Evolutionary conservation across 1,139 yeast species (phyloP), one percentile per base, ranked within the genome.

Genomic region (Hansenula lynferdii): DNA sequence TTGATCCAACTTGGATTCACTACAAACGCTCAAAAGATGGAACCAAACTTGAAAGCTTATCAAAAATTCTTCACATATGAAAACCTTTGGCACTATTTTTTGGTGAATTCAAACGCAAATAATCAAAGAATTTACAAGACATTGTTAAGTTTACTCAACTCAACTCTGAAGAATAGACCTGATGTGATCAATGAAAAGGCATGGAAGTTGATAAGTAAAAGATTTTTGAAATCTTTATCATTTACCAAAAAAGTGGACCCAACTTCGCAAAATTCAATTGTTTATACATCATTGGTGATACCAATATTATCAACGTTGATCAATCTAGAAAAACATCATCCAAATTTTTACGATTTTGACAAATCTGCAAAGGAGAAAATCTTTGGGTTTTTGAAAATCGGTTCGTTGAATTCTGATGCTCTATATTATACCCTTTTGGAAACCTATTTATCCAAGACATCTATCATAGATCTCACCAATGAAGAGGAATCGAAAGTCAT

Each of bases 341-440:
- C 62, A 41, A 69, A 69, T 10, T 64, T 81, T 37, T 80, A 86
- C 82, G 61, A 67, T 11, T 62, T 66, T 25, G 80, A 74, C 35
- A 69, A 53, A 64, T 71, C 52, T 38, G 58, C 64, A 48, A 71
- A 60, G 41, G 72, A 54, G 2, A 70, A 71, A 41, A 53, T 81
- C 9, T 32, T 66, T 1, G 69, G 61, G 0, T 70, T 78, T 43
- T 52, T 82, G 23, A 61, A 62, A 14, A 43, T 77, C n/a, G 84
- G 87, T 0, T 69, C 74, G 5, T 67, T 80, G 38, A 68, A 67
- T 40, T 77, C 81, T 47, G 64, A 65, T 31, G 70, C 80, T 0
- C 47, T 61, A 0, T 80, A 77, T 50, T 82, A 72, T 49, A 47
- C 47, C 6, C 39, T 57, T 10, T 41, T 70, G 11, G 18, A 44